Conservation (phyloP, 331 rosid genomes). For the Arachis monticola region DNA sequence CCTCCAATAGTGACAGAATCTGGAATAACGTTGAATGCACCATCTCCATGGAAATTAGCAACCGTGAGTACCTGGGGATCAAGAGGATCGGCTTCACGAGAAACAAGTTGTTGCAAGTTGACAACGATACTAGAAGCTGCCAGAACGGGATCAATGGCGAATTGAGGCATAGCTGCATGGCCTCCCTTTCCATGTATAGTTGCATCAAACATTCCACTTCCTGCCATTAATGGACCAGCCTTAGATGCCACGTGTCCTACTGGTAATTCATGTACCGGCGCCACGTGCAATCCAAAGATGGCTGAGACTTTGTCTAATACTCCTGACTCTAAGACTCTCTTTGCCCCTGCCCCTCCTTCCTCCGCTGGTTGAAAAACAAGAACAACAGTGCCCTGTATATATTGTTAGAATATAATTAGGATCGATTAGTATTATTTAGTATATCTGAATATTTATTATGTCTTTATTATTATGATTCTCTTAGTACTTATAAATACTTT, state of each 20-base stretch:
- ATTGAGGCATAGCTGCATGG: conserved; percentile 83
- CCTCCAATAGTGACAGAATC: conserved; percentile 81
- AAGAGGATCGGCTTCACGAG: conserved; percentile 82
- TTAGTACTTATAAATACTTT: too few species aligned
- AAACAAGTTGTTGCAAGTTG: conserved; percentile 78
- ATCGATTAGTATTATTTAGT: too few species aligned
- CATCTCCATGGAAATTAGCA: conserved; percentile 75
- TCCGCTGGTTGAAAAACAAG: conserved; percentile 92
- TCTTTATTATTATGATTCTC: too few species aligned
- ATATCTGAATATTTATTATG: too few species aligned
- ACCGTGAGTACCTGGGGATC: conserved; percentile 79
- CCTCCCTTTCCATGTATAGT: conserved; percentile 76
- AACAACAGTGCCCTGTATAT: conserved; percentile 69
- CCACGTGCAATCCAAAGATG: conserved; percentile 71
- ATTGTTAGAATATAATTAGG: too few species aligned
- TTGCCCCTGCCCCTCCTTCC: conserved; percentile 81
- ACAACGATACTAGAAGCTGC: conserved; percentile 75
- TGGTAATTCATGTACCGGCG: conserved; percentile 38
- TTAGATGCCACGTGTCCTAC: conserved; percentile 60
- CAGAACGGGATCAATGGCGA: conserved; percentile 70
- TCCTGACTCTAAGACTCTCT: conserved; percentile 54
- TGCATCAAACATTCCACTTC: conserved; percentile 73
- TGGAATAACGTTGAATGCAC: conserved; percentile 81
- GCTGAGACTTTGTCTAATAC: conserved; percentile 68
- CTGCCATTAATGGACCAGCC: conserved; percentile 67